Evolutionary conservation across 805 yeast genomes (phyloP).

Genomic region (Yamadazyma ubonensis): DNA sequence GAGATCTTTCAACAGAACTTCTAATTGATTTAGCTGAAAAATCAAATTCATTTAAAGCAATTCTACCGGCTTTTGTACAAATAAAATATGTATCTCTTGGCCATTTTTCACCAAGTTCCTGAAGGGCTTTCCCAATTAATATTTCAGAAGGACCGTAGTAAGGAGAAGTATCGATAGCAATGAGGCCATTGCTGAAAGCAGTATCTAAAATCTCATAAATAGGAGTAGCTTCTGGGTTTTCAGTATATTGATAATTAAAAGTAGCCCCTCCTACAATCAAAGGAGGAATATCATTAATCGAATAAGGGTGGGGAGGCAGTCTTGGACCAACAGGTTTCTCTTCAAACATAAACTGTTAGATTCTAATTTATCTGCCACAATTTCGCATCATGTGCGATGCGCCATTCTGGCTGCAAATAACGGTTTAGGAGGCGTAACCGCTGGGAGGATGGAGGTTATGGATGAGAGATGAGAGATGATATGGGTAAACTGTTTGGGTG

Average conservation of each 20-base stretch:
- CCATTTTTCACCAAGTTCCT: constrained; percentile 21
- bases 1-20: constrained; percentile 62
- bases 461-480: no score
- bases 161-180: constrained; percentile 88
- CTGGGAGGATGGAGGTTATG: no score
- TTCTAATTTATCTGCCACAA: constrained; percentile 1
- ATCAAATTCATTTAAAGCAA: constrained; percentile 67
- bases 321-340: constrained; percentile 21
- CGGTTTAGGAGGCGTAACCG: no score
- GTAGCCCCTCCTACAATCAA: constrained; percentile 86
- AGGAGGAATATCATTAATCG: constrained; percentile 46
- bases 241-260: constrained; percentile 76
- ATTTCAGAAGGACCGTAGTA: constrained; percentile 88
- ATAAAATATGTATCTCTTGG: constrained; percentile 66
- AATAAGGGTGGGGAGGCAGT: constrained; percentile 21
- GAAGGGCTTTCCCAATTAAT: constrained; percentile 66
- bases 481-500: no score
- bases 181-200: constrained; percentile 68
- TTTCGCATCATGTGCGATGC: neutral
- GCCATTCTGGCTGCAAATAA: constrained; percentile 6
- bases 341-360: neutral
- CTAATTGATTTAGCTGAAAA: constrained; percentile 63
- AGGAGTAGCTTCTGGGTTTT: constrained; percentile 61
- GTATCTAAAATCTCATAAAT: constrained; percentile 52
- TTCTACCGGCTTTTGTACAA: constrained; percentile 85